Evolutionary conservation across 495 filamentous ascomycete genomes (phyloP), one percentile per base, ranked within the genome.

Genomic region (Xylaria intraflava): DNA sequence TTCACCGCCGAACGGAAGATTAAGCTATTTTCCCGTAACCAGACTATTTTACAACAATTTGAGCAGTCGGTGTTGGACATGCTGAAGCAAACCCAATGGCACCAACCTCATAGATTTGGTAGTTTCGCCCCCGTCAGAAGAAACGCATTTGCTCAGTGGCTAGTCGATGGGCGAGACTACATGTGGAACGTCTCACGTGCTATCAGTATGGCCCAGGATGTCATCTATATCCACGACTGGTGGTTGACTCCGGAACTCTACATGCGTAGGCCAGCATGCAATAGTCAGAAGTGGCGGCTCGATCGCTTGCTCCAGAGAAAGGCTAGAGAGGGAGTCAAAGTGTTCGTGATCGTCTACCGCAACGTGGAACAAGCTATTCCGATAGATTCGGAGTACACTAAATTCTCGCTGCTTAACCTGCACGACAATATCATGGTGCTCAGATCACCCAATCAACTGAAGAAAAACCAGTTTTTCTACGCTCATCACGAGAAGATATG

Each of bases 381-480:
- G 11, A 99, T 99, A 62, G 94, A 97, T 66, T 96, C 90, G n/a
- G 89, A 95, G 61, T 96, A 97, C 66, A 94, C 94, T 19, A 99
- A 99, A 61, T 96, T 94, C 72, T 95, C 91, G 2, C 81, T 99
- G 36, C 84, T 99, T 19, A 94, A 97, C 60, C 78, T 99, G 11
- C 91, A 96, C 62, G 90, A 90, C 8, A 99, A 99, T 62, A 80
- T 99, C 54, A 94, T 95, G 62, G 90, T 99, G 8, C 89, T 97
- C 61, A 79, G 93, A 60, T 96, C 90, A 2, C 93, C 93, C 1
- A 96, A 99, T 59, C 93, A 99, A 66, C 90, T 96, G 68, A 85
- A 93, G 53, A 95, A 99, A 72, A 95, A 95, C 55, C 95, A 94
- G n/a, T 99, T 99, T 72, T 99, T 97, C 74, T 99, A 93, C 80